These are phyloP conservation scores for Zygosaccharomyces pseudorouxii DNA, from an alignment of 805 yeast species.

Conservation along the genomic window DNA sequence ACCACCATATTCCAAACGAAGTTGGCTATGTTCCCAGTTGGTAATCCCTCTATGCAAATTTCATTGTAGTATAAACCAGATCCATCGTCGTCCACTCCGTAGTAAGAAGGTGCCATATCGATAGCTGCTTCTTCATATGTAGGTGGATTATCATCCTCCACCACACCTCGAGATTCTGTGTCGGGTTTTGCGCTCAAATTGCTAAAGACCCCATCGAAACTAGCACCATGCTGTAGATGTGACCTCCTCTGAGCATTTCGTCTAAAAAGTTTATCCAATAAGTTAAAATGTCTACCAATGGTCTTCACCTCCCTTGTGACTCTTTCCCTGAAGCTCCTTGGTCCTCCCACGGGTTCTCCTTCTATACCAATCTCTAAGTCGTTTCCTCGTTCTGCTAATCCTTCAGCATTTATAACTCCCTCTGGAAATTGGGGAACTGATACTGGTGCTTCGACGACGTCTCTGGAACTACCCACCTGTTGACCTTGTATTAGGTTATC, in stretches of 20 bases:
- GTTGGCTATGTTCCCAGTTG: slow-evolving; percentile 88
- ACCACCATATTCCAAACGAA: slow-evolving; percentile 87
- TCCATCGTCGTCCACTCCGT: slow-evolving; percentile 82
- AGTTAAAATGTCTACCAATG: slow-evolving; percentile 38
- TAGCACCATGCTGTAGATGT: slow-evolving; percentile 24
- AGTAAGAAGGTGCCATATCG: slow-evolving; percentile 92
- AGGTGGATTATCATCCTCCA: slow-evolving; percentile 59
- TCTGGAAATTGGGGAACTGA: background rate
- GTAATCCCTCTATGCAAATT: slow-evolving; percentile 88
- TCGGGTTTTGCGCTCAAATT: slow-evolving; percentile 90
- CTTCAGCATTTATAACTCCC: background rate
- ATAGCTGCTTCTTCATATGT: slow-evolving; percentile 93
- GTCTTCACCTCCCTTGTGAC: slow-evolving; percentile 22
- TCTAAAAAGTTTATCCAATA: slow-evolving; percentile 37
- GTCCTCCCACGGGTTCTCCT: slow-evolving; percentile 5
- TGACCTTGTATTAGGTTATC: slow-evolving; percentile 9
- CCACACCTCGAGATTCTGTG: slow-evolving; percentile 22
- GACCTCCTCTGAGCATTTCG: slow-evolving; percentile 16
- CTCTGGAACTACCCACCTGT: slow-evolving; percentile 13
- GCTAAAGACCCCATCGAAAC: slow-evolving; percentile 83
- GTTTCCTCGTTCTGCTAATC: background rate
- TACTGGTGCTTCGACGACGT: slow-evolving; percentile 4
- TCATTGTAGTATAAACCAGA: slow-evolving; percentile 65
- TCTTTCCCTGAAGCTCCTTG: slow-evolving; percentile 18
- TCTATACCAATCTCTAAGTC: slow-evolving; percentile 1